Evolutionary conservation across 192 early-diverging fungal genomes (phyloP).

Genomic region (Dimargaris verticillata): DNA sequence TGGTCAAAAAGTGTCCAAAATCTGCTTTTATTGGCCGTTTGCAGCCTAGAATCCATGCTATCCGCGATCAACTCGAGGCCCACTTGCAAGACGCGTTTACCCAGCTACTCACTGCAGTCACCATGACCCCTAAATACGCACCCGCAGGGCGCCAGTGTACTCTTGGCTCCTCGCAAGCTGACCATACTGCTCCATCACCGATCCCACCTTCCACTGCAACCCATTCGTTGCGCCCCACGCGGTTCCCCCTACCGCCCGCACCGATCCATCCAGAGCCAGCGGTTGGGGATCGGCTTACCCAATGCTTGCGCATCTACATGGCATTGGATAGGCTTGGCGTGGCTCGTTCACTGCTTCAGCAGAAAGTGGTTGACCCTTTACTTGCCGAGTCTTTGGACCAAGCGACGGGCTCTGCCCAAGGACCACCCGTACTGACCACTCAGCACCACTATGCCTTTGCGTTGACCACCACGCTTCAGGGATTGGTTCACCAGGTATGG

Average conservation of each 20-base stretch:
- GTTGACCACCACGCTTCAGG: not conserved
- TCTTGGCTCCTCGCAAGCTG: too few relatives aligned
- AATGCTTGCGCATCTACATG: slow-evolving; percentile 8
- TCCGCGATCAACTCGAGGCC: not conserved
- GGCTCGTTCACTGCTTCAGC: too few relatives aligned
- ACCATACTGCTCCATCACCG: not conserved
- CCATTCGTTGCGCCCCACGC: not conserved
- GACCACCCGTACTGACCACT: too few relatives aligned
- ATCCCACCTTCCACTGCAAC: not conserved
- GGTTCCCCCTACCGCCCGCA: not conserved
- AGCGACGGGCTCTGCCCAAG: too few relatives aligned
- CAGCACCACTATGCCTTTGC: not conserved
- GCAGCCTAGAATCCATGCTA: not conserved
- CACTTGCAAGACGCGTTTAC: not conserved
- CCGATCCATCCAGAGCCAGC: too few relatives aligned
- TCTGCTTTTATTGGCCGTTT: not conserved
- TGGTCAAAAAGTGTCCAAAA: not conserved
- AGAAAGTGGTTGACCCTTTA: too few relatives aligned
- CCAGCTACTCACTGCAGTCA: not conserved
- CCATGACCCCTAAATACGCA: too few relatives aligned
- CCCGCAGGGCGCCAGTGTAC: too few relatives aligned
- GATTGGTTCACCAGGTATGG: not conserved
- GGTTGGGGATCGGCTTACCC: not conserved
- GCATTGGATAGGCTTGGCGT: not conserved
- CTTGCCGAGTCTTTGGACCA: too few relatives aligned